Conservation (phyloP, 345 rosid genomes). For the Abelmoschus esculentus region DNA sequence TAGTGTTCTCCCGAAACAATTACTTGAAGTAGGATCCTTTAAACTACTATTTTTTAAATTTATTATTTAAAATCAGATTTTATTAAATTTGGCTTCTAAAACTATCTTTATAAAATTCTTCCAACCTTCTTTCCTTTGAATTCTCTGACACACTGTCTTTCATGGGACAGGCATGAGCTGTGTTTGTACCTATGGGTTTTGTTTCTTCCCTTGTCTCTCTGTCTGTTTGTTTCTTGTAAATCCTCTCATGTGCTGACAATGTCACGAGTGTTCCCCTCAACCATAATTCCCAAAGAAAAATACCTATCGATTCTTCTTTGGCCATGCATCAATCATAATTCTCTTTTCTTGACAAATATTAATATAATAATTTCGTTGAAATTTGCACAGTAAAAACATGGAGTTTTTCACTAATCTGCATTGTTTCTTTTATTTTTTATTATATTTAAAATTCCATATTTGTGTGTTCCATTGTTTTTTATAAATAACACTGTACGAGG, state of each 20-base stretch:
- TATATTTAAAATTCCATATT: not conserved
- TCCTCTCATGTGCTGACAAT: conserved; percentile 11
- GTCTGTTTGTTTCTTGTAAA: conserved; percentile 11
- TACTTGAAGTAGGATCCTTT: too few species aligned
- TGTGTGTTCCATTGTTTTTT: too few species aligned
- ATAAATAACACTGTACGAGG: too few species aligned
- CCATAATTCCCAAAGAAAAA: too few species aligned
- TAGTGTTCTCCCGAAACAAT: too few species aligned
- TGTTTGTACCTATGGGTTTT: conserved; percentile 21
- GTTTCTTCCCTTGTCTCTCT: conserved; percentile 26
- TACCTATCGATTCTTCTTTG: not conserved
- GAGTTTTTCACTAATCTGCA: not conserved
- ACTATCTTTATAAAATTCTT: too few species aligned
- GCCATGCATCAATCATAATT: not conserved
- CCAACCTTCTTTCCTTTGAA: conserved; percentile 1
- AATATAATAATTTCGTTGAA: not conserved
- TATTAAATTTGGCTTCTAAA: too few species aligned
- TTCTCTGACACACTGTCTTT: conserved; percentile 44
- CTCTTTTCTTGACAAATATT: not conserved
- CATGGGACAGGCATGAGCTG: conserved; percentile 33
- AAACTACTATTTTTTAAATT: too few species aligned
- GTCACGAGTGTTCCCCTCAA: conserved; percentile 24
- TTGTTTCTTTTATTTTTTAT: not conserved
- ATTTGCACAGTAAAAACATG: not conserved
- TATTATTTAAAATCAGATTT: too few species aligned